A percentile compares a stretch with the other conserved stretches of the same genome.
phyloP scores from a whole-genome alignment of 805 yeast genomes.

The Lachancea dasiensis region DNA sequence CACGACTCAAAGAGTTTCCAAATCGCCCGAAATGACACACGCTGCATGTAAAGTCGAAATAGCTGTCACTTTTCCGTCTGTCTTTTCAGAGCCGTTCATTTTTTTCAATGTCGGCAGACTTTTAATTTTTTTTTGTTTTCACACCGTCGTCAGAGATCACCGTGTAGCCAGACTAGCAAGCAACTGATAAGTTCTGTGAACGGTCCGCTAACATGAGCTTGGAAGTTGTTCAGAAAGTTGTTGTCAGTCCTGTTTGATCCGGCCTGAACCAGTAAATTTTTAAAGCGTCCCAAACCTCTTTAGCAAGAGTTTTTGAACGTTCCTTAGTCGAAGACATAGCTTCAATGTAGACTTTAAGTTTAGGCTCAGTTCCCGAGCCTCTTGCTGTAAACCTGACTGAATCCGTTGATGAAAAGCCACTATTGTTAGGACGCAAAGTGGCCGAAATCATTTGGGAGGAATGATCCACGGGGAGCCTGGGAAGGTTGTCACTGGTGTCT shows the following conservation, averaged over 20 bases:
- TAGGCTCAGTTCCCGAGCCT: constrained; percentile 97
- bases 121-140: no score
- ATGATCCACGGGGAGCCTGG: constrained; percentile 65
- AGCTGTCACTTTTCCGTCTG: no score
- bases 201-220: no score
- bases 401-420: constrained; percentile 23
- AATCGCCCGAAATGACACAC: no score
- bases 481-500: constrained; percentile 48
- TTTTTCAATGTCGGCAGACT: no score
- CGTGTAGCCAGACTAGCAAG: no score
- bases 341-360: constrained; percentile 85
- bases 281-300: constrained; percentile 59
- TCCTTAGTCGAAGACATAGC: constrained; percentile 48
- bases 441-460: constrained; percentile 84
- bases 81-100: no score
- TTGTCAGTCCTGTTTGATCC: constrained; percentile 36
- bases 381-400: constrained; percentile 72
- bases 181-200: no score
- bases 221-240: constrained; percentile 14
- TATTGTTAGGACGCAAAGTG: constrained; percentile 17
- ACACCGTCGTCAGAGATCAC: no score
- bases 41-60: no score
- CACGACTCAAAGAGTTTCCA: no score
- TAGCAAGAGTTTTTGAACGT: constrained; percentile 48
- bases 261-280: constrained; percentile 67